Evolutionary conservation across 1,284 basidiomycete species (phyloP).

Genomic region (Moesziomyces parantarcticus): DNA sequence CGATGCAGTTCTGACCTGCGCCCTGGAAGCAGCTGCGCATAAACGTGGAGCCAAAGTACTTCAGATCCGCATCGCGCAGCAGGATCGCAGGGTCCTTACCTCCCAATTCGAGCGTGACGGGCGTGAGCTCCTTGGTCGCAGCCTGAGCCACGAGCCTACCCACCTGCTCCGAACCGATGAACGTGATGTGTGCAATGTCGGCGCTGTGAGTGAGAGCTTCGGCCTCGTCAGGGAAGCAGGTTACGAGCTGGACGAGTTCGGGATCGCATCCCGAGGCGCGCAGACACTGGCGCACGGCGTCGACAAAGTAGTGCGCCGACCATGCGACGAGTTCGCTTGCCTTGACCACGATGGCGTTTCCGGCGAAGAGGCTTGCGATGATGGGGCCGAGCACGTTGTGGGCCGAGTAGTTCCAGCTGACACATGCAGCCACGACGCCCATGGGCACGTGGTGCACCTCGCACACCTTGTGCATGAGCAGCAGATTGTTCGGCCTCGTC

Average conservation of each 20-base stretch:
- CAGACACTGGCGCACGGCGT: conserved; percentile 69
- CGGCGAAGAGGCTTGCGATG: conserved; percentile 86
- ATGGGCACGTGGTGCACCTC: conserved; percentile 88
- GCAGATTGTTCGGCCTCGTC: conserved; percentile 73
- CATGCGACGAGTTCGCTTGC: conserved; percentile 71
- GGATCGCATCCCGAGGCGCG: conserved; percentile 80
- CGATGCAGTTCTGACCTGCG: conserved; percentile 89
- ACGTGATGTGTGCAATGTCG: conserved; percentile 77
- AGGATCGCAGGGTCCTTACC: conserved; percentile 73
- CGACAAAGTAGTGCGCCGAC: conserved; percentile 71
- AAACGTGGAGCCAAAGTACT: conserved; percentile 70
- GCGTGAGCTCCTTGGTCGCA: conserved; percentile 85
- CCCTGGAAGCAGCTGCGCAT: conserved; percentile 74
- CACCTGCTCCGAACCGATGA: conserved; percentile 91
- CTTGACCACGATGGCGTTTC: conserved; percentile 90
- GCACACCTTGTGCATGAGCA: conserved; percentile 83
- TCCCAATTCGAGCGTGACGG: conserved; percentile 89
- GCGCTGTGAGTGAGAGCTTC: conserved; percentile 82
- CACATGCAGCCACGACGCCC: conserved; percentile 90
- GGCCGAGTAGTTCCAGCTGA: conserved; percentile 81
- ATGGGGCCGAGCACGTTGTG: conserved; percentile 95
- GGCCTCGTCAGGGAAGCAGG: conserved; percentile 88
- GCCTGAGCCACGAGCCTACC: conserved; percentile 85
- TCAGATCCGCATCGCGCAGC: conserved; percentile 70
- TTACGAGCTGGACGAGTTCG: conserved; percentile 73